Evolutionary conservation across 768 basidiomycete genomes (phyloP).

Genomic region (Leccinellum albellum): DNA sequence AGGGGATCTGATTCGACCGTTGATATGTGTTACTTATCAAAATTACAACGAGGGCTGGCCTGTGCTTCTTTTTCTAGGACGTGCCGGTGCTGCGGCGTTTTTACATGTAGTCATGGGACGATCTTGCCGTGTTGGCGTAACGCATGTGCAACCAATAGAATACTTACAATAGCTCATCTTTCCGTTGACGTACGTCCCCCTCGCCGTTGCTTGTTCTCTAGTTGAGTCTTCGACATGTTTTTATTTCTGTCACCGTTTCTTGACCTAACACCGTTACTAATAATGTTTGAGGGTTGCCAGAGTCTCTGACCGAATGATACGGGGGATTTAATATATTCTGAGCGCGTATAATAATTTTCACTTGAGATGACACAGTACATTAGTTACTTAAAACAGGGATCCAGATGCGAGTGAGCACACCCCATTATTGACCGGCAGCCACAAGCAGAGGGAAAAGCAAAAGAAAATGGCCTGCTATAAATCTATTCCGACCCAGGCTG

Average conservation of each 20-base stretch:
- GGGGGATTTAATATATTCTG: background rate
- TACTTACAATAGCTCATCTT: background rate
- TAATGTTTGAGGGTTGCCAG: background rate
- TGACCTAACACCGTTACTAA: background rate
- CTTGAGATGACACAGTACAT: background rate
- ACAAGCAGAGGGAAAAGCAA: background rate
- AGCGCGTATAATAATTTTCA: background rate
- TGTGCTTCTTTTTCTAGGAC: background rate
- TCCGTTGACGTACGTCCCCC: background rate
- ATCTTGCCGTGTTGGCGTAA: background rate
- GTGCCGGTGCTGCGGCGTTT: background rate
- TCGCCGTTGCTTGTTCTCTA: background rate
- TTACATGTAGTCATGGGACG: background rate
- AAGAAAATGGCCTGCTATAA: background rate
- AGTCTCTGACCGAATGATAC: background rate
- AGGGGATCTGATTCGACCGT: conserved; percentile 1
- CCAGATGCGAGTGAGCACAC: background rate
- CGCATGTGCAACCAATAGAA: conserved; percentile 13
- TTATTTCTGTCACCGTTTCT: background rate
- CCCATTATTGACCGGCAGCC: background rate
- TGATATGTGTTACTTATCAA: conserved; percentile 6
- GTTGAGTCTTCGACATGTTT: background rate
- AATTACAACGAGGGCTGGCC: background rate
- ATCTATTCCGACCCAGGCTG: background rate
- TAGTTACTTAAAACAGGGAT: background rate